Evolutionary conservation across 1,284 basidiomycete species (phyloP).

Genomic region (Leccinum subspadiceum): DNA sequence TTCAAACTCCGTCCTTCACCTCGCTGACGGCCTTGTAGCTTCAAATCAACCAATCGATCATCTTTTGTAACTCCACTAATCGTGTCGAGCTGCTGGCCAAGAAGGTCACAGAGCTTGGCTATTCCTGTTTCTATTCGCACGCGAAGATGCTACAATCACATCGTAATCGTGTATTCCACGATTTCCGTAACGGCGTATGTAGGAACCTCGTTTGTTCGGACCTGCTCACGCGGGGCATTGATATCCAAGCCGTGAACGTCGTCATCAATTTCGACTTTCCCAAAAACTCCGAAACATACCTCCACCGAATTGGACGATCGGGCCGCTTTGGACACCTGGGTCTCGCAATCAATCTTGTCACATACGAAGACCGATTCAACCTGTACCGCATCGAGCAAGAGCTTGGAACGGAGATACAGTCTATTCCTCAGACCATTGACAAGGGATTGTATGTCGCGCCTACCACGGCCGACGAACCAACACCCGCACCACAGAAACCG

Average conservation of each 20-base stretch:
- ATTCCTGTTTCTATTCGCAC: conserved; percentile 99
- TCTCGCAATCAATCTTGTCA: conserved; percentile 94
- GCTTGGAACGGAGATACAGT: conserved; percentile 96
- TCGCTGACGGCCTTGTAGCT: conserved; percentile 53
- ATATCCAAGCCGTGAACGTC: conserved; percentile 99
- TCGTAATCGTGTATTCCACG: conserved; percentile 99
- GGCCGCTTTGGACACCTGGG: conserved; percentile 97
- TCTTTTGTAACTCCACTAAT: conserved; percentile 99
- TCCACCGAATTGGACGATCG: conserved; percentile 96
- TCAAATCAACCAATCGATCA: conserved; percentile 99
- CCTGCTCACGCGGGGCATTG: conserved; percentile 97
- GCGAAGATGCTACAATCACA: conserved; percentile 99
- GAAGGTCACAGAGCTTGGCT: conserved; percentile 98
- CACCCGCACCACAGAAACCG: conserved; percentile 39
- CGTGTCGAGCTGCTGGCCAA: conserved; percentile 98
- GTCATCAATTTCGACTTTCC: conserved; percentile 99
- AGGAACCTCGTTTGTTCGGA: conserved; percentile 97
- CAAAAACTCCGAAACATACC: conserved; percentile 97
- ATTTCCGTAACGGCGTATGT: conserved; percentile 98
- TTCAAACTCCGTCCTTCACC: neutral
- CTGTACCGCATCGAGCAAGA: conserved; percentile 98
- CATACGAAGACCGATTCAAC: conserved; percentile 97
- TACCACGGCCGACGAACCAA: conserved; percentile 47
- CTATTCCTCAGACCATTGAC: conserved; percentile 91
- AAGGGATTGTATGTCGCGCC: conserved; percentile 91